Base-by-base conservation (phyloP, 2,329 filamentous ascomycete species). In the Cladosporium sp. region DNA sequence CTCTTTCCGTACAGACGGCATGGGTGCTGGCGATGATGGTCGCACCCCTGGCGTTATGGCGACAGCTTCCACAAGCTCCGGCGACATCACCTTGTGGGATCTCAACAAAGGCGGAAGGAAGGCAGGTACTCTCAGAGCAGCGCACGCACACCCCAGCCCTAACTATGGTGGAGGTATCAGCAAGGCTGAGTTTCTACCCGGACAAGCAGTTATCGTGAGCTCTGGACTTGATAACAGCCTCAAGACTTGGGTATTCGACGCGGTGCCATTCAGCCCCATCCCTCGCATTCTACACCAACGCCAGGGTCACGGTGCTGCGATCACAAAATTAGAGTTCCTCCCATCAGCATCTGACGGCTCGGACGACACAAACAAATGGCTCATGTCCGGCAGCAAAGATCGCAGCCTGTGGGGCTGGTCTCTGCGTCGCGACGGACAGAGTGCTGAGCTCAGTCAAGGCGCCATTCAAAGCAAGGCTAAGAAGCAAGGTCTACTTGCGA, bases 351-450 rank as follows among this genome's bases (percentile, higher is more conserved):
- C 95, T 48, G 94, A 98, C 72, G 94, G 93, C 18, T 88, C 92
- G 7, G 94, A 97, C 71, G 88, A 89, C 51, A 88, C 88, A 54
- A 95, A 94, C 65, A 98, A 98, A 79, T 98, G 94, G 94, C 82
- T 98, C 7, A 83, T 99, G 64, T 97, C 93, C 73, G 92, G 91
- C 70, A 93, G 93, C 66, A 86, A 88, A 72, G 96, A 99, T 74
- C 87, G 93, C 70, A 97, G 93, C 77, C 83, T 99, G 2, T 98
- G 95, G 94, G 94, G 91, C 1, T 97, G 96, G 88, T 98, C 93
- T 84, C 81, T 99, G 76, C 90, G 95, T 51, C 91, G 92, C 61
- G 95, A 99, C 76, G 93, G 93, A 1, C 96, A 99, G 79, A 97
- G 92, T 76, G 88, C 91, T 1, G 95, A 99, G 78, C 81, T 99